Evolutionary conservation across 2,329 filamentous ascomycete genomes (phyloP).

Genomic region (Xylariaceae sp.): DNA sequence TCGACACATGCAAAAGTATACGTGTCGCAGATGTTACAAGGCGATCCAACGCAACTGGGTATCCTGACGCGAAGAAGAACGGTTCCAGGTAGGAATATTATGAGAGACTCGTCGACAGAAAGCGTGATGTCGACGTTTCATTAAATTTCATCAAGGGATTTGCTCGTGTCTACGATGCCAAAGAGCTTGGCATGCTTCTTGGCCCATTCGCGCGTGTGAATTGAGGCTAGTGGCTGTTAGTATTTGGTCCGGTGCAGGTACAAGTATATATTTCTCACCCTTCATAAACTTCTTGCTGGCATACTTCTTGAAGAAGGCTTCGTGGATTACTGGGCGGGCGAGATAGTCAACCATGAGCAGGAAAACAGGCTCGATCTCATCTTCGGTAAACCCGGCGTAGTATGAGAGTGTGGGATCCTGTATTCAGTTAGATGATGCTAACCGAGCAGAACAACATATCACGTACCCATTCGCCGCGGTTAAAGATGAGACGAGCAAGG

Average conservation of each 20-base stretch:
- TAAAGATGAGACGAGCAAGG: conserved; percentile 81
- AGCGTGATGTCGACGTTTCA: conserved; percentile 13
- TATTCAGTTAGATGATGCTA: conserved; percentile 25
- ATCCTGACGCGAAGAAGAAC: conserved; percentile 25
- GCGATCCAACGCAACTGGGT: conserved; percentile 28
- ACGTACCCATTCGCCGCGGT: conserved; percentile 86
- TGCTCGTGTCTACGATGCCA: conserved; percentile 47
- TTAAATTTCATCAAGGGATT: conserved; percentile 48
- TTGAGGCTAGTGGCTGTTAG: conserved; percentile 63
- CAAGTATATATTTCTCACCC: conserved; percentile 55
- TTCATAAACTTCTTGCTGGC: conserved; percentile 99
- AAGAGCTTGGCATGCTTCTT: conserved; percentile 68
- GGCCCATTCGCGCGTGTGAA: conserved; percentile 87
- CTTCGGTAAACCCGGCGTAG: conserved; percentile 90
- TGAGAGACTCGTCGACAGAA: conserved; percentile 10
- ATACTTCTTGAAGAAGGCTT: conserved; percentile 99
- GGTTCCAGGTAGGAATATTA: conserved; percentile 23
- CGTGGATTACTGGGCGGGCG: conserved; percentile 81
- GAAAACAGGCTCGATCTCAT: conserved; percentile 89
- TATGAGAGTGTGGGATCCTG: conserved; percentile 81
- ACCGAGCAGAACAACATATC: background rate
- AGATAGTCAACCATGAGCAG: conserved; percentile 96
- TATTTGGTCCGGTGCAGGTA: conserved; percentile 2
- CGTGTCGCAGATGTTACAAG: conserved; percentile 24
- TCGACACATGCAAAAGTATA: no score